Base-by-base conservation (phyloP, 108 stramenopile genomes). In the Fragilaria radians region DNA sequence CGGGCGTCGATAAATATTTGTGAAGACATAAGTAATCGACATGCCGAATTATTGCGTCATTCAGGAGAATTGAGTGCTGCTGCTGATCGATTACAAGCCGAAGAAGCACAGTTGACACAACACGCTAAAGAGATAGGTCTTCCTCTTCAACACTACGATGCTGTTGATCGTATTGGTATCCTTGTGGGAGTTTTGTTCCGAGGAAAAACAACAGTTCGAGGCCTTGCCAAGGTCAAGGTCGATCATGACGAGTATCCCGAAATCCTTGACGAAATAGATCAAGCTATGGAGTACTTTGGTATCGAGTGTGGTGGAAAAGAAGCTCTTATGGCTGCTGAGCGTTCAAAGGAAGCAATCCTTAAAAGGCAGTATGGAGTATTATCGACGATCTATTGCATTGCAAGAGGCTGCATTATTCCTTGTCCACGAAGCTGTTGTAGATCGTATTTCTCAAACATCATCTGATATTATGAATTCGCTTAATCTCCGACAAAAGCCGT, bases 131-230 rank as follows among this genome's bases (percentile, higher is more conserved):
- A 93, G 50, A 89, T 93, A 56, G 91, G 91, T 1, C 68, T 70
- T 70, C 91, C 91, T 0, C 66, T 93, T 21, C 70, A 83, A 46
- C 91, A 93, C 45, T 93, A 93, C 57, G 85, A 93, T 70, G 88
- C 88, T 0, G 86, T 93, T 29, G 91, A 93, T 61, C 50, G 71
- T 7, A 76, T 93, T 46, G 91, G 88, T 1, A 36, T 73, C 4
- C 48, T 73, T 48, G 83, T 93, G 7, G 91, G 91, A 1, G 88
- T 93, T 9, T 59, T 83, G 28, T 93, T 89, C 67, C 82, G 80
- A 59, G 81, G 81, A 5, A 67, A 64, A 28, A 69, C 74, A 4
- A 66, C 70, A 0, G 86, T 89, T 0, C 79, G 84, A 18, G 86
- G 86, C 11, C 58, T 84, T 28, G 86, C 86, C 46, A 86, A 76